Conservation (phyloP, 2,329 filamentous ascomycete species). For the Aspergillus glaucus region DNA sequence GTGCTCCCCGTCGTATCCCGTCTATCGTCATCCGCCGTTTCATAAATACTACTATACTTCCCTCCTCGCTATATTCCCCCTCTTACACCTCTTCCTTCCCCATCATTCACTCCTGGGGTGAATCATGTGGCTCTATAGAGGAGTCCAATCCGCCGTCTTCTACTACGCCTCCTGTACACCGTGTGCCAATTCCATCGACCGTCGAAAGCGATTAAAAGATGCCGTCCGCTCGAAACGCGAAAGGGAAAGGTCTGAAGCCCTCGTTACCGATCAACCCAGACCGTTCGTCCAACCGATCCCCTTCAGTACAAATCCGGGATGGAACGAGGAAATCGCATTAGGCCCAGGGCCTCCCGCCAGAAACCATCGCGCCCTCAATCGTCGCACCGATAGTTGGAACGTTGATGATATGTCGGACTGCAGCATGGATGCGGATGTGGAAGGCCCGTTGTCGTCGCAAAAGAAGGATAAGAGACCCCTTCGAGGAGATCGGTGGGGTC, state of each 20-base stretch:
- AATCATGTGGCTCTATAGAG: constrained; percentile 43
- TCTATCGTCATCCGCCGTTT: not conserved
- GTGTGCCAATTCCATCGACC: constrained; percentile 65
- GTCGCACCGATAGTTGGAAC: constrained; percentile 53
- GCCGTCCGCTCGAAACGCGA: constrained; percentile 62
- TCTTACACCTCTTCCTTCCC: constrained; percentile 1
- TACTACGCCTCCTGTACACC: constrained; percentile 46
- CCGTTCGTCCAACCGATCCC: constrained; percentile 70
- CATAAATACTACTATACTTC: not conserved
- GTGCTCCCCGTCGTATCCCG: not conserved
- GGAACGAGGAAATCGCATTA: constrained; percentile 77
- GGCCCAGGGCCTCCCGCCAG: constrained; percentile 67
- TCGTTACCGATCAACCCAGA: constrained; percentile 59
- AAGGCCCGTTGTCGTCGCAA: constrained; percentile 14
- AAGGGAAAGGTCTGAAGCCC: constrained; percentile 56
- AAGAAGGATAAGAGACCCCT: constrained; percentile 43
- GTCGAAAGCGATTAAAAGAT: constrained; percentile 63
- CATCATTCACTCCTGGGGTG: constrained; percentile 9
- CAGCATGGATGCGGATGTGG: constrained; percentile 31
- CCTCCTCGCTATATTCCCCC: constrained; percentile 2
- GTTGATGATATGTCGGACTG: constrained; percentile 37
- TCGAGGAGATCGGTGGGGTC: constrained; percentile 63
- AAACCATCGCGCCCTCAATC: constrained; percentile 43
- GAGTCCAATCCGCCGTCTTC: constrained; percentile 45
- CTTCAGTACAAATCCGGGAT: constrained; percentile 81